These are phyloP conservation scores for Batkoa obscura DNA, from an alignment of 371 early-diverging fungal species.

Conservation along the genomic window DNA sequence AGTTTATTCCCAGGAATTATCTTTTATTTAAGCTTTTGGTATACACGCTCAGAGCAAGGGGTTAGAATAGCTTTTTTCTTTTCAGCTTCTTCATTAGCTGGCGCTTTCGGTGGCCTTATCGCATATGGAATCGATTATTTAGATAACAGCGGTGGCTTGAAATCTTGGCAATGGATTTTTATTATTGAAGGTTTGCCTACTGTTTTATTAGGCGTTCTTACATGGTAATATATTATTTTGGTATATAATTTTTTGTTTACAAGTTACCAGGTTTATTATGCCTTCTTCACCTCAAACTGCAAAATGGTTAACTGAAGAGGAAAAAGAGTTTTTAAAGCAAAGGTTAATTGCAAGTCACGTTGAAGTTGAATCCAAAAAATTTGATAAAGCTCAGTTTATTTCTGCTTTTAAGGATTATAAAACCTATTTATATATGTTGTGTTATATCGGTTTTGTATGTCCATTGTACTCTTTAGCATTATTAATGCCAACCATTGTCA, in stretches of 20 bases:
- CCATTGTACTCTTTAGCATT: slow-evolving; percentile 36
- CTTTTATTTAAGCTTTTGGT: slow-evolving; percentile 56
- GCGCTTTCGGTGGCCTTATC: slow-evolving; percentile 44
- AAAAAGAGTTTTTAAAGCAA: slow-evolving; percentile 1
- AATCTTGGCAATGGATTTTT: slow-evolving; percentile 32
- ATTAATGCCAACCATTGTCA: slow-evolving; percentile 44
- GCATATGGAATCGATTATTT: slow-evolving; percentile 30
- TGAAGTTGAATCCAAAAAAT: slow-evolving; percentile 10
- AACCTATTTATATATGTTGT: slow-evolving; percentile 21
- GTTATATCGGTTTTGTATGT: slow-evolving; percentile 29
- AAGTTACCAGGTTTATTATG: background rate
- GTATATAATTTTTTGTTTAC: background rate
- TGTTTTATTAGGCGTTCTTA: slow-evolving; percentile 3
- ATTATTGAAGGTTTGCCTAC: slow-evolving; percentile 7
- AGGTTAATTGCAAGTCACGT: background rate
- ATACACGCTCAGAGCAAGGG: slow-evolving; percentile 46
- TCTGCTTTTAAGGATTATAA: slow-evolving; percentile 26
- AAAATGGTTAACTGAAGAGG: background rate
- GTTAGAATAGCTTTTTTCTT: slow-evolving; percentile 48
- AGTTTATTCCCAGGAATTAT: slow-evolving; percentile 54
- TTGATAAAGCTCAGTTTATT: slow-evolving; percentile 26
- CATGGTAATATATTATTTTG: background rate
- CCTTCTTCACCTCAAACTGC: slow-evolving; percentile 1
- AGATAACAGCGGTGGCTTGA: slow-evolving; percentile 22
- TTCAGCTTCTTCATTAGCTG: slow-evolving; percentile 37